A percentile compares a stretch with the other conserved stretches of the same genome.
These are phyloP conservation scores for Choanephora cucurbitarum DNA, from an alignment of 371 early-diverging fungal genomes.

Conservation along the genomic window DNA sequence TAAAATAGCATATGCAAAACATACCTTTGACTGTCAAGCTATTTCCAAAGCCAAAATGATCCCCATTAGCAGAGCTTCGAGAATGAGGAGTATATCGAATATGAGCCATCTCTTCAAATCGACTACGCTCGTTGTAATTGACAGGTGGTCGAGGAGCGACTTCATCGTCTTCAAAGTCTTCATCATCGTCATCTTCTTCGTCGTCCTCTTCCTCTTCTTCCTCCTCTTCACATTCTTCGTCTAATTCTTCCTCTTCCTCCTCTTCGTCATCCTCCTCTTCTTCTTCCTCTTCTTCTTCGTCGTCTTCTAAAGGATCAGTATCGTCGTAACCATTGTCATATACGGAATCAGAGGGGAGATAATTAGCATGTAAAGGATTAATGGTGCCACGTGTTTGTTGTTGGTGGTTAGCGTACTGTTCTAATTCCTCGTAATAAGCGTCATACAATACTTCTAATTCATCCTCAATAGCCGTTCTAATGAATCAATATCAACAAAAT, in stretches of 20 bases:
- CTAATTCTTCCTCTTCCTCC: slow-evolving; percentile 32
- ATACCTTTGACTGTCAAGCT: slow-evolving; percentile 71
- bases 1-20: no score
- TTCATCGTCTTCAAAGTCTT: slow-evolving; percentile 16
- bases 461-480: slow-evolving; percentile 86
- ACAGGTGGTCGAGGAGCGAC: slow-evolving; percentile 18
- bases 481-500: background rate
- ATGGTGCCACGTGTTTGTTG: slow-evolving; percentile 49
- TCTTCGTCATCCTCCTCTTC: slow-evolving; percentile 33
- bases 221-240: slow-evolving; percentile 44
- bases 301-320: slow-evolving; percentile 26
- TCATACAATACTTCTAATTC: slow-evolving; percentile 91
- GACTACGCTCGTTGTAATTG: slow-evolving; percentile 21
- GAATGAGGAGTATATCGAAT: slow-evolving; percentile 24
- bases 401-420: slow-evolving; percentile 82
- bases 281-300: slow-evolving; percentile 31
- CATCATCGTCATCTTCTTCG: slow-evolving; percentile 46
- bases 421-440: slow-evolving; percentile 90
- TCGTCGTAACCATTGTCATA: slow-evolving; percentile 22
- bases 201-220: slow-evolving; percentile 58
- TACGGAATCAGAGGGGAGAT: slow-evolving; percentile 18
- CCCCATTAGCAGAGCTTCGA: slow-evolving; percentile 15
- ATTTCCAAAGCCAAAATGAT: slow-evolving; percentile 64
- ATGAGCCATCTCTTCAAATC: slow-evolving; percentile 32
- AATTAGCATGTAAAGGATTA: slow-evolving; percentile 20